Evolutionary conservation across 208 protist species (phyloP).

Genomic region (Leishmania tarentolae): DNA sequence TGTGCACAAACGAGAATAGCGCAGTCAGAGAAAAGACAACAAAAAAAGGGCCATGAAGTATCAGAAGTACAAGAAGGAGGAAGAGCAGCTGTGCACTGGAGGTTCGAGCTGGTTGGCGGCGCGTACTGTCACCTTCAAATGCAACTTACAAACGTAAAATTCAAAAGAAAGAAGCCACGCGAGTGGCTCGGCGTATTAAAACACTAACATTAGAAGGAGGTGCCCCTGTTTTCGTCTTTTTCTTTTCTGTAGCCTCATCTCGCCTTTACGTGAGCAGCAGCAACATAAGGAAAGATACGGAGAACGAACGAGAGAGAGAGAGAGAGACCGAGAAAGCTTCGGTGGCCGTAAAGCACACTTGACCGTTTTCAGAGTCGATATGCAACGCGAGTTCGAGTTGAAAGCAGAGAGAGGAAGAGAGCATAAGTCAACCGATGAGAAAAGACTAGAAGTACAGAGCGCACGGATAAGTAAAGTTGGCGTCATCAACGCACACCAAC

Average conservation of each 20-base stretch:
- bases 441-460: neutral
- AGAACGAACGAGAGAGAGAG: too few species aligned
- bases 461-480: neutral
- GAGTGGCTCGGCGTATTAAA: neutral
- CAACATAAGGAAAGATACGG: neutral
- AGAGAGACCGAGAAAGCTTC: neutral
- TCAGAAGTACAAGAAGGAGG: neutral
- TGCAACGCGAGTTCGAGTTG: neutral
- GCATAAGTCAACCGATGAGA: neutral
- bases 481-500: neutral
- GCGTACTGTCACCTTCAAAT: constrained; percentile 2
- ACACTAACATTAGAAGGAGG: neutral
- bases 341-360: neutral
- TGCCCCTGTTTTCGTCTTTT: neutral
- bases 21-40: neutral
- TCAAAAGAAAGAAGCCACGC: constrained; percentile 2
- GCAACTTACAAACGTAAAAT: neutral
- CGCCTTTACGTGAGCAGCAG: neutral
- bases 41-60: neutral
- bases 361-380: neutral
- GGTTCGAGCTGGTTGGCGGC: neutral
- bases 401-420: neutral
- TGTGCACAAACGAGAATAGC: neutral
- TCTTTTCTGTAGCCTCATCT: neutral
- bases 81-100: neutral